Conservation (phyloP, 78 protist species). For the Cavenderia fasciculata region DNA sequence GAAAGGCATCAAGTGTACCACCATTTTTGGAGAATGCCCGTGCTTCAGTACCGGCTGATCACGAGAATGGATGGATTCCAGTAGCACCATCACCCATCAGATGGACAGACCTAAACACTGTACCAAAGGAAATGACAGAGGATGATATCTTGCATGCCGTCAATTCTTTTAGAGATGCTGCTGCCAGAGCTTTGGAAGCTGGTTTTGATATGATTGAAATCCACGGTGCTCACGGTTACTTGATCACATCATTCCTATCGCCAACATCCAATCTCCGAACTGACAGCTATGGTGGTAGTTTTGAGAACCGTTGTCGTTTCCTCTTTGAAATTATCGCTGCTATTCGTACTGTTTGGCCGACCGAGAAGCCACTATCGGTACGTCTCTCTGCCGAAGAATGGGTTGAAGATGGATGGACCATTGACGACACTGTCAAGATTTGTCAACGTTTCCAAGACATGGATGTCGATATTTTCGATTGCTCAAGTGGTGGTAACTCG, state of each 20-base stretch:
- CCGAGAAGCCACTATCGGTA: background rate
- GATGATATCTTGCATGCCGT: constrained; percentile 34
- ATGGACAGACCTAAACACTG: background rate
- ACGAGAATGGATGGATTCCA: constrained; percentile 9
- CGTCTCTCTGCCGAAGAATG: constrained; percentile 44
- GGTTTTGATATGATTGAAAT: constrained; percentile 86
- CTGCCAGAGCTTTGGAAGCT: constrained; percentile 50
- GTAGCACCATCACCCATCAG: constrained; percentile 24
- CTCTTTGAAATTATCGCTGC: constrained; percentile 55
- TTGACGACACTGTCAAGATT: constrained; percentile 20
- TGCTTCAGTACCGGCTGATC: background rate
- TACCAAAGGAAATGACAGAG: constrained; percentile 54
- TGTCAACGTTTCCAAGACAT: background rate
- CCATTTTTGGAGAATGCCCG: constrained; percentile 10
- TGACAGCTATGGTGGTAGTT: constrained; percentile 93
- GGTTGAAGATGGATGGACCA: constrained; percentile 41
- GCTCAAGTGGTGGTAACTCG: constrained; percentile 56
- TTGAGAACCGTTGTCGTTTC: constrained; percentile 83
- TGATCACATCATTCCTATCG: constrained; percentile 75
- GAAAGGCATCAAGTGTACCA: constrained; percentile 45
- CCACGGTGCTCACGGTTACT: constrained; percentile 92
- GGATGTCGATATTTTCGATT: constrained; percentile 58
- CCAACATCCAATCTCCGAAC: constrained; percentile 84
- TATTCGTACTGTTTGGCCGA: constrained; percentile 41
- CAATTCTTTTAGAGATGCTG: constrained; percentile 61